These are phyloP conservation scores for Alnus rubra DNA, from an alignment of 306 rosid genomes.

Conservation along the genomic window DNA sequence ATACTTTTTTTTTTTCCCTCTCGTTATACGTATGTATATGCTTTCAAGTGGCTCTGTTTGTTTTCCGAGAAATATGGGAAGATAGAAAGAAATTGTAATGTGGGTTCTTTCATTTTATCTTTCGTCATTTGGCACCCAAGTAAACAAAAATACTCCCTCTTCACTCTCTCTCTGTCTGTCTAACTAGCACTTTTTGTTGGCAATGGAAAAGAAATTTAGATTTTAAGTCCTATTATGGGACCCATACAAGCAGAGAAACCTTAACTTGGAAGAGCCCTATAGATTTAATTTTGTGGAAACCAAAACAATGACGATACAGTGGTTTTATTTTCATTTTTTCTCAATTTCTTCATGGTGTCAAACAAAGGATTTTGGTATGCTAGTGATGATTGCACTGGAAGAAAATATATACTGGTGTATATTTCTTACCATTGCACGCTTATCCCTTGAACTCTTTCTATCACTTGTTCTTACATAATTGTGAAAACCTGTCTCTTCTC, in stretches of 20 bases:
- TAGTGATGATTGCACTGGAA: too few relatives aligned
- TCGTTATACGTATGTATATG: background rate
- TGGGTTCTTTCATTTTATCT: background rate
- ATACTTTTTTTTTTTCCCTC: background rate
- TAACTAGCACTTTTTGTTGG: background rate
- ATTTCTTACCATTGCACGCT: too few relatives aligned
- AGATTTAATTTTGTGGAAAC: too few relatives aligned
- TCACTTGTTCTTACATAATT: background rate
- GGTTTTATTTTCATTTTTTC: too few relatives aligned
- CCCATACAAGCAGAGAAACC: too few relatives aligned
- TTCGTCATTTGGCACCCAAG: background rate
- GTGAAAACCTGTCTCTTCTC: background rate
- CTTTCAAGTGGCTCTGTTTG: background rate
- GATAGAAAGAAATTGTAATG: background rate
- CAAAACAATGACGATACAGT: too few relatives aligned
- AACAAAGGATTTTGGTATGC: too few relatives aligned
- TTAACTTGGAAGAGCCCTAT: too few relatives aligned
- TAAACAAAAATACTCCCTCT: background rate
- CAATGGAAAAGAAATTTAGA: too few relatives aligned
- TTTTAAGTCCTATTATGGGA: too few relatives aligned
- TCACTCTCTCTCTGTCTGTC: background rate
- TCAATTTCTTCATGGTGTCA: too few relatives aligned
- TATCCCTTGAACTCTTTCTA: background rate
- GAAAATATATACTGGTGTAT: too few relatives aligned
- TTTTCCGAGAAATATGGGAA: slow-evolving; percentile 16